Evolutionary conservation across 1,139 yeast genomes (phyloP), one percentile per base, ranked within the genome.

Genomic region (Diutina ranongensis): DNA sequence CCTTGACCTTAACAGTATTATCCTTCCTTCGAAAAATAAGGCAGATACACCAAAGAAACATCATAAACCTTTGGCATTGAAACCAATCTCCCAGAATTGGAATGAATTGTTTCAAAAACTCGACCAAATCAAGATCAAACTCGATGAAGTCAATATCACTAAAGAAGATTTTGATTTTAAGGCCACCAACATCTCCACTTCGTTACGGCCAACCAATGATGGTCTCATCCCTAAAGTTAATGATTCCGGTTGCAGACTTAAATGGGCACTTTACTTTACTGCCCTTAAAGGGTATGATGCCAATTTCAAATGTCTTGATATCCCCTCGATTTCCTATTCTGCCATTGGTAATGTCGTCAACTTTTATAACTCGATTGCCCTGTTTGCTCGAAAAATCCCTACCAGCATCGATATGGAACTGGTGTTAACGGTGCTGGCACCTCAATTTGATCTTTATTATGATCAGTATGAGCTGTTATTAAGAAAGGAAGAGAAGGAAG

Each of bases 381-480:
- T 50, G 9, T 44, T 50, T 20, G 49, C 45, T 12, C 40, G 47
- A 2, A 34, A 48, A 1, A 45, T 50, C 15, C 49, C 49, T n/a
- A 52, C 47, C 33, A 48, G 53, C 4, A 48, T 62, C 16, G 58
- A 59, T 49, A 28, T 49, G 13, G 45, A 45, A 22, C 48, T 53
- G 20, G 46, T 48, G 4, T 44, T 52, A 36, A 49, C 47, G 32
- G 45, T 59, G 44, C 55, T 72, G 3, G 62, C 62, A 45, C 74
- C 74, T 3, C 56, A 57, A 1, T 48, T 70, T 35, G 66, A 66
- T 49, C 48, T 70, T 25, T 71, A 65, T 50, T 65, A 65, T 46
- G 75, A 71, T 50, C 75, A 71, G 49, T 49, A 62, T 31, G 62
- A 57, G 38, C 48, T 16, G n/a, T 10, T 25, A 15, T 40, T 40